These are phyloP conservation scores for Cubamyces lactineus DNA, from an alignment of 768 basidiomycete genomes.

Conservation along the genomic window DNA sequence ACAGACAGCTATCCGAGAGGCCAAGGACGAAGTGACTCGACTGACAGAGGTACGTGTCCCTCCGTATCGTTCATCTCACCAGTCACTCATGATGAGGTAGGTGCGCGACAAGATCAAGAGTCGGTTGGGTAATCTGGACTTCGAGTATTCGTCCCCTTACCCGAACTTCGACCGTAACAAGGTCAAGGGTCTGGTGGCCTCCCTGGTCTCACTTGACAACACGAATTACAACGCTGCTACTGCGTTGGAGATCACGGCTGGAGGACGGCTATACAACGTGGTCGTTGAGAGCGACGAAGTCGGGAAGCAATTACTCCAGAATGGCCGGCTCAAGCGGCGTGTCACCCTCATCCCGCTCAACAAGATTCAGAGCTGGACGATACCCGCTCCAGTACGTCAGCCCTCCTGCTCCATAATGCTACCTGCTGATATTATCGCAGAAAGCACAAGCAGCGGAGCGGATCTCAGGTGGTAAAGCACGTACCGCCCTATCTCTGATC, in stretches of 20 bases:
- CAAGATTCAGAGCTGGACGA: slow-evolving; percentile 74
- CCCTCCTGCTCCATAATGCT: not conserved
- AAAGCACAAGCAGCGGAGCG: slow-evolving; percentile 74
- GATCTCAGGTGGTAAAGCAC: slow-evolving; percentile 79
- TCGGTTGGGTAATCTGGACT: slow-evolving; percentile 72
- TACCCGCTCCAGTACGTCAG: slow-evolving; percentile 49
- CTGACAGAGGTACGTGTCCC: slow-evolving; percentile 60
- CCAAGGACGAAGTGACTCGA: slow-evolving; percentile 55
- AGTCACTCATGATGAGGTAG: slow-evolving; percentile 41
- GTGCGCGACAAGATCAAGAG: slow-evolving; percentile 69
- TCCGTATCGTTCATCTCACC: not conserved
- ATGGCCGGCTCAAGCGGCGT: slow-evolving; percentile 78
- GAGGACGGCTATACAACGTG: slow-evolving; percentile 88
- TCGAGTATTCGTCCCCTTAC: slow-evolving; percentile 78
- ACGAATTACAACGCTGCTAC: slow-evolving; percentile 79
- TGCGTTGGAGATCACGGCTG: slow-evolving; percentile 92
- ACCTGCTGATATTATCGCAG: slow-evolving; percentile 42
- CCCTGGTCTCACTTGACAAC: slow-evolving; percentile 76
- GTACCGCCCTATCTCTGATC: slow-evolving; percentile 86
- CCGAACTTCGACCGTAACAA: slow-evolving; percentile 81
- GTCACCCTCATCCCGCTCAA: slow-evolving; percentile 94
- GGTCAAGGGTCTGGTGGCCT: slow-evolving; percentile 91
- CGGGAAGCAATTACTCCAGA: slow-evolving; percentile 81
- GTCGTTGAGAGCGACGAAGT: slow-evolving; percentile 91
- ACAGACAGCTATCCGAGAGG: slow-evolving; percentile 53